Evolutionary conservation across 2,329 filamentous ascomycete species (phyloP).

Genomic region (Botryotinia narcissicola): DNA sequence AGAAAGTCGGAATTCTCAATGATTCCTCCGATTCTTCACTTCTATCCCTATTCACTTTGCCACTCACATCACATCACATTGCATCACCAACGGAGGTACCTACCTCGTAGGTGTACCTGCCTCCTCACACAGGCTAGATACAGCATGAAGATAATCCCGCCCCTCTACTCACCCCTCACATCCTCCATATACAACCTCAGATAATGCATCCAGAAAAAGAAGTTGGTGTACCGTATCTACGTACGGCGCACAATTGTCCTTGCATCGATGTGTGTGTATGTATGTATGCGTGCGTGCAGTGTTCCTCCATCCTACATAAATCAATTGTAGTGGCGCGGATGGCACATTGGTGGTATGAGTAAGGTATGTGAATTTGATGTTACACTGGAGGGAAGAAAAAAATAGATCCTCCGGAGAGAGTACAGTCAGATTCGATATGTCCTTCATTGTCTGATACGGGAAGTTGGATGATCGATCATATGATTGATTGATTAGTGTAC

Average conservation of each 20-base stretch:
- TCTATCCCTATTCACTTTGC: background rate
- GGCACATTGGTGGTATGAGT: background rate
- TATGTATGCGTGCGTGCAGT: background rate
- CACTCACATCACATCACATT: background rate
- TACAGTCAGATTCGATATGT: background rate
- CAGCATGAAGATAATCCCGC: background rate
- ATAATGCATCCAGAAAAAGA: background rate
- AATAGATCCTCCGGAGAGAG: background rate
- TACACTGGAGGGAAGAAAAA: background rate
- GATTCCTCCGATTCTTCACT: background rate
- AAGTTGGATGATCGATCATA: background rate
- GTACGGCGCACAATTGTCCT: background rate
- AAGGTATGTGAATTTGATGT: background rate
- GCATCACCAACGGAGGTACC: background rate
- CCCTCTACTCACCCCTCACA: background rate
- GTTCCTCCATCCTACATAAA: background rate
- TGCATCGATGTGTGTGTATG: background rate
- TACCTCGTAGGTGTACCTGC: background rate
- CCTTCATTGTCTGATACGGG: no score
- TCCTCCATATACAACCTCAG: background rate
- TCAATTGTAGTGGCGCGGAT: background rate
- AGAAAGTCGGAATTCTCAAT: slow-evolving; percentile 7
- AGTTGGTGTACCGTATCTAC: background rate
- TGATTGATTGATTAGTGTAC: background rate
- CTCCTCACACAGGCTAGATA: background rate